phyloP scores from a whole-genome alignment of 2,329 filamentous ascomycete species.

The Alternaria longipes region DNA sequence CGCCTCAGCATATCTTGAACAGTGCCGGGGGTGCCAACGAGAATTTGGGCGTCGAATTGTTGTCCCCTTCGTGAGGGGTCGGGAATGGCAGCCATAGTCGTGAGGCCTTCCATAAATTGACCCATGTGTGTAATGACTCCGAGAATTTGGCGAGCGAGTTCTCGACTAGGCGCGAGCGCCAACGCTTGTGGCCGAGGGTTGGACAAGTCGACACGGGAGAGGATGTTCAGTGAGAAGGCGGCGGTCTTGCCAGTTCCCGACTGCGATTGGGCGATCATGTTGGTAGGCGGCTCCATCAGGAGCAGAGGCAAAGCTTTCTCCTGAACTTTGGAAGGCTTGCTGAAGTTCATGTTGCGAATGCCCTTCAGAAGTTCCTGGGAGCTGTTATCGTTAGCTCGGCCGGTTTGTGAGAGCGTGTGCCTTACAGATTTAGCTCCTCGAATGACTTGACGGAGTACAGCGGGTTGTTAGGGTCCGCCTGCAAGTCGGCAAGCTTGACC shows the following conservation, averaged over 20 bases:
- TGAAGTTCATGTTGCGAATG: conserved; percentile 87
- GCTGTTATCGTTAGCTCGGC: conserved; percentile 24
- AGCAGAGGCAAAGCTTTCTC: conserved; percentile 92
- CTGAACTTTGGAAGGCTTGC: conserved; percentile 97
- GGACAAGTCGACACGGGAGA: conserved; percentile 82
- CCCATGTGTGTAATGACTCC: conserved; percentile 86
- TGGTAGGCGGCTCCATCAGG: conserved; percentile 82
- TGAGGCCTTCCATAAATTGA: conserved; percentile 78
- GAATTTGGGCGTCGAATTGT: conserved; percentile 76
- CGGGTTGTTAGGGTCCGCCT: conserved; percentile 85
- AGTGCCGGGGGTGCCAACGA: conserved; percentile 94
- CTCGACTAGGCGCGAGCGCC: conserved; percentile 89
- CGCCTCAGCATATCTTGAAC: conserved; percentile 86
- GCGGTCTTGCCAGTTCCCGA: conserved; percentile 98
- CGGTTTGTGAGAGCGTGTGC: conserved; percentile 25
- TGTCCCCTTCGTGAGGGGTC: conserved; percentile 74
- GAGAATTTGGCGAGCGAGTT: conserved; percentile 93
- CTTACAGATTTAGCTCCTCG: conserved; percentile 84
- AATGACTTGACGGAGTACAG: conserved; percentile 86
- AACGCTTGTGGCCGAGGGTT: conserved; percentile 82
- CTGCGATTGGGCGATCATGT: conserved; percentile 99
- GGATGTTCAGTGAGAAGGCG: conserved; percentile 91
- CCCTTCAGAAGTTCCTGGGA: conserved; percentile 60
- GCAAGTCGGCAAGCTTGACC: conserved; percentile 89
- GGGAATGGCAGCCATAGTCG: conserved; percentile 83